Evolutionary conservation across 2,329 filamentous ascomycete genomes (phyloP), one percentile per base, ranked within the genome.

Genomic region (Coniochaeta sp.): DNA sequence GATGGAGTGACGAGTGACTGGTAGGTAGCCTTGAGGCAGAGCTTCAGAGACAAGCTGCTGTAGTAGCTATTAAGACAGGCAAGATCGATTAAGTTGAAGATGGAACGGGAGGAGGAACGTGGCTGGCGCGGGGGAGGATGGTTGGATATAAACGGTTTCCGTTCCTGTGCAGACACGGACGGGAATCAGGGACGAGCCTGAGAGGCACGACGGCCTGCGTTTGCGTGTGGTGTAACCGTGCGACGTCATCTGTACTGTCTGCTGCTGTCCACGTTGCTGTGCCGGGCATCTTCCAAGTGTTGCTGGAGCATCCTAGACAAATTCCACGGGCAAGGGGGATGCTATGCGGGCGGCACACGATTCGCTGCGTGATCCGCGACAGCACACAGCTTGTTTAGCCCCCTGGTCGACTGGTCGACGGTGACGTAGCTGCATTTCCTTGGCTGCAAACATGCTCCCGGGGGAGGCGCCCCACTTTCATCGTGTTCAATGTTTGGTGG

Each of bases 201-300:
- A 52, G 47, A n/a, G 26, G 47, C 47, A 47, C 44, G 22, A 50
- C 44, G 22, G 47, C 11, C 24, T 17, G 6, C 24, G n/a, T 24
- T 16, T 52, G 34, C 17, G 31, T n/a, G 54, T 57, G 54, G 54
- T 57, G 54, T 57, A 57, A 57, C 47, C 54, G 54, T 57, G 28
- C 54, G 54, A 57, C 54, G 54, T 57, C 54, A 57, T 57, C 31
- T n/a, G 52, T n/a, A 14, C 52, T 6, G 34, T 40, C 38, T n/a
- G 38, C 38, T 40, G 38, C n/a, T 28, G 52, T 33, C 52, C 54
- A 38, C 7, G 47, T 31, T 52, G 47, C 16, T 31, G 22, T 31
- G 22, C 11, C 47, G 26, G 16, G 22, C 22, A 31, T 22, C 43
- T 47, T 47, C 43, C 43, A 52, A 52, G 47, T 31, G 47, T 52